Conservation (phyloP, 371 early-diverging fungal species). For the Rhizopus delemar region DNA sequence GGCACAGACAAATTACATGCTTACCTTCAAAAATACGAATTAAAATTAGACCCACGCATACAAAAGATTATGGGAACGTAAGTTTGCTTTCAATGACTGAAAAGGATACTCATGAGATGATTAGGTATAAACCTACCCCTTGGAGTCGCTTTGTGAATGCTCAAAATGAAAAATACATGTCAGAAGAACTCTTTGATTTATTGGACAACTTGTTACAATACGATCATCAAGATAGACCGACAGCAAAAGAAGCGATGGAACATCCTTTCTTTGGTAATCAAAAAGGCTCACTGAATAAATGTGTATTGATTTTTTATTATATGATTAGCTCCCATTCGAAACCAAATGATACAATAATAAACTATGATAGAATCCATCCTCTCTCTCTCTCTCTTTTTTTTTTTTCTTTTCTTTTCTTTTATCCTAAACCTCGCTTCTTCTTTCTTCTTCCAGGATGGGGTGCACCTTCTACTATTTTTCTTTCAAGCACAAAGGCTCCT, state of each 20-base stretch:
- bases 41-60: conserved; percentile 87
- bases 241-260: conserved; percentile 94
- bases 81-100: conserved; percentile 5
- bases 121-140: conserved; percentile 84
- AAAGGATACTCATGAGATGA: not conserved
- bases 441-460: conserved; percentile 51
- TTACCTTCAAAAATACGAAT: conserved; percentile 95
- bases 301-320: not conserved
- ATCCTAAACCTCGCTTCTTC: conserved; percentile 28
- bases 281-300: not conserved
- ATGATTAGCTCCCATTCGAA: conserved; percentile 3
- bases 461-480: conserved; percentile 48
- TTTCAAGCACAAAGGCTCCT: conserved; percentile 37
- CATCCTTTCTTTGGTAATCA: conserved; percentile 89
- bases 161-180: conserved; percentile 90
- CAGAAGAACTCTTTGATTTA: conserved; percentile 92
- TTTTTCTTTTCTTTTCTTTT: not conserved
- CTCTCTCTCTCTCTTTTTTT: not conserved
- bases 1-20: conserved; percentile 91
- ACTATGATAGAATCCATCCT: not conserved
- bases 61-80: conserved; percentile 74
- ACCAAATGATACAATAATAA: conserved; percentile 1
- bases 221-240: conserved; percentile 97
- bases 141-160: conserved; percentile 90
- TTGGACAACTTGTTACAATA: conserved; percentile 92